Conservation (phyloP, 2,329 filamentous ascomycete species). For the Diaporthe amygdali region DNA sequence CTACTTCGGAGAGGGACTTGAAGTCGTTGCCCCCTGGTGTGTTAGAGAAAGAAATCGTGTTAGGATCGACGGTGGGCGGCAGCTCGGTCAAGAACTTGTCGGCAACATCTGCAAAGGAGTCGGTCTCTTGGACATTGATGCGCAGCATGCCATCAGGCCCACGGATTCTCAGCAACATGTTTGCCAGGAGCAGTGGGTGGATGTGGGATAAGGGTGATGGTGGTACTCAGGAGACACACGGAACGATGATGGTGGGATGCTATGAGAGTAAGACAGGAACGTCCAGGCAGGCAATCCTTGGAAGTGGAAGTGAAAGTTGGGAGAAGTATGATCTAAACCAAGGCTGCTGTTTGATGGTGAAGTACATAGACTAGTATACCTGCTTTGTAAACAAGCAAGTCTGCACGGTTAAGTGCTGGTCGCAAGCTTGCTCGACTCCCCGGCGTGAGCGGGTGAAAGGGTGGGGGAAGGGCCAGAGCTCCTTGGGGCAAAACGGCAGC, state of each 20-base stretch:
- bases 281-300: not conserved
- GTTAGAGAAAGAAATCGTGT: constrained; percentile 67
- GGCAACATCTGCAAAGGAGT: constrained; percentile 72
- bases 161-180: constrained; percentile 85
- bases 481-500: not conserved
- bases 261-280: not conserved
- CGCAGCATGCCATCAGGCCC: constrained; percentile 94
- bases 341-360: not conserved
- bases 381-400: not conserved
- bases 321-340: not conserved
- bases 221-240: not conserved
- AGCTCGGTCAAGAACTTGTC: constrained; percentile 63
- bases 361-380: not conserved
- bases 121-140: constrained; percentile 75
- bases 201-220: not conserved
- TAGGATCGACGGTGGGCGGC: constrained; percentile 65
- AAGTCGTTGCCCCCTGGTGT: constrained; percentile 62
- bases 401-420: not conserved
- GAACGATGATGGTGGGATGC: not conserved
- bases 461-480: not conserved
- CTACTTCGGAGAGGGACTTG: constrained; percentile 64
- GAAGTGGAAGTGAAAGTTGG: not conserved
- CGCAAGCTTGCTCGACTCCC: not conserved
- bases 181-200: constrained; percentile 31
- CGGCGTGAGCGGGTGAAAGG: not conserved